These are phyloP conservation scores for Chlamydomonas schloesseri DNA, from an alignment of 139 green algal species.

Conservation along the genomic window DNA sequence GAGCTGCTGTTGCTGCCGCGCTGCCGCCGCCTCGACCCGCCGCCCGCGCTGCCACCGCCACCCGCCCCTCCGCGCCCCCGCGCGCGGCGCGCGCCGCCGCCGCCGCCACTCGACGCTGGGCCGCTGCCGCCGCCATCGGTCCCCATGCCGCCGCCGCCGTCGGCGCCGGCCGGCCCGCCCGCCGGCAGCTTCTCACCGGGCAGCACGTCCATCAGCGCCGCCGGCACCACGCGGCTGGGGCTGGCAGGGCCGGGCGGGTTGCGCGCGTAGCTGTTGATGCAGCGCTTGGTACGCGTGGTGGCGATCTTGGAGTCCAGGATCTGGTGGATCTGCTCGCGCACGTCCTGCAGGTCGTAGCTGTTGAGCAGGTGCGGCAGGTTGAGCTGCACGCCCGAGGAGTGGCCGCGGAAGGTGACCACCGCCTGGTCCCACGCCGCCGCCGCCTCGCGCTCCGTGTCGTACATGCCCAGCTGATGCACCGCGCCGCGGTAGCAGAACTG, in stretches of 20 bases:
- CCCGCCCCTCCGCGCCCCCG: no score
- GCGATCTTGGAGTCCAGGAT: slow-evolving; percentile 48
- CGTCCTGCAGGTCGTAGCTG: slow-evolving; percentile 36
- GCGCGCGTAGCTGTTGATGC: slow-evolving; percentile 37
- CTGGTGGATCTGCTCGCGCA: slow-evolving; percentile 20
- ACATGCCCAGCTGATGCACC: slow-evolving; percentile 58
- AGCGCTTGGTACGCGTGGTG: slow-evolving; percentile 43
- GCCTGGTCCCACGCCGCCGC: slow-evolving; percentile 51
- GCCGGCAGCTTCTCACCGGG: no score
- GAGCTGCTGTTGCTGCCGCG: background rate
- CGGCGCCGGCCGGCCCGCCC: no score
- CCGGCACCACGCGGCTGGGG: slow-evolving; percentile 23
- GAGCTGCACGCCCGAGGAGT: slow-evolving; percentile 17
- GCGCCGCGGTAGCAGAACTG: slow-evolving; percentile 53
- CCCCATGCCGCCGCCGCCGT: no score
- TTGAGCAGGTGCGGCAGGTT: slow-evolving; percentile 49
- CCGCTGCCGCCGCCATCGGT: background rate
- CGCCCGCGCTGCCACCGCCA: no score
- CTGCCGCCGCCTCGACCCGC: background rate
- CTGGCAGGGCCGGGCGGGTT: slow-evolving; percentile 34
- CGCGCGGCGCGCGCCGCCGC: background rate
- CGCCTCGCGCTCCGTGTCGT: slow-evolving; percentile 51
- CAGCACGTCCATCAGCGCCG: background rate
- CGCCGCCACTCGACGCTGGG: background rate
- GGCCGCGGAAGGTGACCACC: slow-evolving; percentile 33